Percentiles rank a stretch among this genome's conserved stretches.
These are phyloP conservation scores for Vachellia collinsii DNA, from an alignment of 306 rosid species.

Conservation along the genomic window DNA sequence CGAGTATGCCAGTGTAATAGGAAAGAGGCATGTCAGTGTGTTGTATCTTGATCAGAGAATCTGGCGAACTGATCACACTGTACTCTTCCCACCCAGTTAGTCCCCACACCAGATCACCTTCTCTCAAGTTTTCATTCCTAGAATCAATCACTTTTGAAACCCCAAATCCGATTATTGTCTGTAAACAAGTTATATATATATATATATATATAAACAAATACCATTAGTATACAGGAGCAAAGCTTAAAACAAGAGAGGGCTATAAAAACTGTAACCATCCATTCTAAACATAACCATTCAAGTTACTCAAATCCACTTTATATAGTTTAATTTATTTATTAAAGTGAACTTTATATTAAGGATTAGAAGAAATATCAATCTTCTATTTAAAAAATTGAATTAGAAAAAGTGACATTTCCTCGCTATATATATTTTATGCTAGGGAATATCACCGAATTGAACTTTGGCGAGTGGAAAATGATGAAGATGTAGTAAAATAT, in stretches of 20 bases:
- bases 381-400: too few relatives aligned
- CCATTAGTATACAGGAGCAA: neutral
- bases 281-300: neutral
- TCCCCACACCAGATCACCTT: conserved; percentile 26
- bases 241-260: neutral
- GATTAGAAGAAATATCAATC: too few relatives aligned
- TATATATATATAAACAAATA: neutral
- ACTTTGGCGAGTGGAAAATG: too few relatives aligned
- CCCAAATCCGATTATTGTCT: conserved; percentile 53
- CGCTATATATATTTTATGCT: too few relatives aligned
- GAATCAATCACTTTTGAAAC: conserved; percentile 28
- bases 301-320: too few relatives aligned
- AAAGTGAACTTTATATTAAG: too few relatives aligned
- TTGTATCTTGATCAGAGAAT: conserved; percentile 42
- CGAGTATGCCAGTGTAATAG: conserved; percentile 59
- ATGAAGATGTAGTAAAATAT: too few relatives aligned
- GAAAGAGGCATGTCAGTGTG: conserved; percentile 54
- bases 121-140: neutral
- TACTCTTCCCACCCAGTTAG: conserved; percentile 27
- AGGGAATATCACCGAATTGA: too few relatives aligned
- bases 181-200: conserved; percentile 1
- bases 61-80: conserved; percentile 30
- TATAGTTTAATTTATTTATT: too few relatives aligned
- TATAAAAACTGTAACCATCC: neutral
- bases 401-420: too few relatives aligned